Evolutionary conservation across 2,329 filamentous ascomycete species (phyloP), one percentile per base, ranked within the genome.

Genomic region (Xylogone sp.): DNA sequence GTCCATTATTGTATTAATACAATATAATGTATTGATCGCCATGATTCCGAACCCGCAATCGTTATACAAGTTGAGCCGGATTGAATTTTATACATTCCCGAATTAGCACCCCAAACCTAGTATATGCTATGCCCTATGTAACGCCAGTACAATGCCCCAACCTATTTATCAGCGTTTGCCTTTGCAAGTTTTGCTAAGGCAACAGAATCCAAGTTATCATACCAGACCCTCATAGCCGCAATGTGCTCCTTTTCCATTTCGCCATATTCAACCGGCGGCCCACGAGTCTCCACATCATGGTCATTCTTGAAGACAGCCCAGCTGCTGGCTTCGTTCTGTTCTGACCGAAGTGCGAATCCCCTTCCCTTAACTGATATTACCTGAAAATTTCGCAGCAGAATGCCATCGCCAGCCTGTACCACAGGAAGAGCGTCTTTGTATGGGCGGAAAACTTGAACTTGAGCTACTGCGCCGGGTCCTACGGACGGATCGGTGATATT

Each of bases 271-370:
- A 86, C 74, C 0, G 81, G 81, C 49, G 81, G 78, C 0, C 82
- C 82, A 54, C 75, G 77, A 48, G 85, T 76, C 67, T 85, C 61
- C 8, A 57, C 77, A 42, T 77, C 69, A 29, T 69, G 65, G 39
- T 68, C 60, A 21, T 56, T 57, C 57, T 83, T 79, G 55, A 82
- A 84, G 2, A 86, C 79, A 2, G 79, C 82, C 79, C 83, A 86
- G 49, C 78, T 77, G 16, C 80, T 84, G 29, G 69, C 71, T 43
- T 79, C 77, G n/a, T 71, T 73, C n/a, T 74, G 75, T 10, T 62
- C 60, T 12, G 62, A 65, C 45, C 74, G 69, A 46, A 85, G 67
- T 0, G 79, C 81, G 55, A 80, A 83, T 1, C 77, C 81, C 48
- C 76, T 76, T 44, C 71, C 72, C 52, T 76, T 75, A 47, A 84